phyloP scores from a whole-genome alignment of 176 grass and related monocot species.

The Oryza officinalis region DNA sequence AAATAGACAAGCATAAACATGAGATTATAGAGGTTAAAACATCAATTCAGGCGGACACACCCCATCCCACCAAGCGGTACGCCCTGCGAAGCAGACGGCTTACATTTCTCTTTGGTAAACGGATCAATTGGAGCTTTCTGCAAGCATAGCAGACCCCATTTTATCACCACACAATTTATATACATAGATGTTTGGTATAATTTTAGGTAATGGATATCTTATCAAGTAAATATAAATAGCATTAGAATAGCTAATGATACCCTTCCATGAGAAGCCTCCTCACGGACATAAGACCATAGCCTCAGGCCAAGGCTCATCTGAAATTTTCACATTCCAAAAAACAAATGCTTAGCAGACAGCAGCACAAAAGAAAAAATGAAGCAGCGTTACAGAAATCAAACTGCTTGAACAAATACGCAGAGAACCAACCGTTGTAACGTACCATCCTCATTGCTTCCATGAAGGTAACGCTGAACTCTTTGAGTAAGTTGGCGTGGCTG shows the following conservation, averaged over 20 bases:
- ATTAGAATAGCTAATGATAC: slow-evolving; percentile 42
- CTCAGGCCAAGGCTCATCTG: slow-evolving; percentile 91
- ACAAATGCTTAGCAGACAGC: slow-evolving; percentile 7
- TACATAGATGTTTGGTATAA: not conserved
- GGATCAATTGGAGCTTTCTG: slow-evolving; percentile 99
- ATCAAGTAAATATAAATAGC: not conserved
- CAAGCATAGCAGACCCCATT: slow-evolving; percentile 27
- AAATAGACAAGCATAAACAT: not conserved
- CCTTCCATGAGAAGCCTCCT: slow-evolving; percentile 98
- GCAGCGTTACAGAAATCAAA: not conserved
- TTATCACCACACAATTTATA: slow-evolving; percentile 25
- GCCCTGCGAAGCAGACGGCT: slow-evolving; percentile 89
- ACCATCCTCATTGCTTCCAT: slow-evolving; percentile 99
- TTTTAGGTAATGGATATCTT: not conserved
- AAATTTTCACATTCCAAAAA: not conserved
- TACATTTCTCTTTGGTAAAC: slow-evolving; percentile 86
- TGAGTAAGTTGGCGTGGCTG: slow-evolving; percentile 91
- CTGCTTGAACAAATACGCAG: not conserved
- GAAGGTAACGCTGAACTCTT: slow-evolving; percentile 99
- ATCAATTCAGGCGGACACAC: slow-evolving; percentile 44
- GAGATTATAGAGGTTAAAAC: slow-evolving; percentile 1
- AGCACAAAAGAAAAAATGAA: not conserved
- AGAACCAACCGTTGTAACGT: slow-evolving; percentile 8
- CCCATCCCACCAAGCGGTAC: slow-evolving; percentile 98
- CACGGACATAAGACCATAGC: slow-evolving; percentile 96